These are phyloP conservation scores for Blastobotrys persicus DNA, from an alignment of 1,139 yeast species.

Conservation along the genomic window DNA sequence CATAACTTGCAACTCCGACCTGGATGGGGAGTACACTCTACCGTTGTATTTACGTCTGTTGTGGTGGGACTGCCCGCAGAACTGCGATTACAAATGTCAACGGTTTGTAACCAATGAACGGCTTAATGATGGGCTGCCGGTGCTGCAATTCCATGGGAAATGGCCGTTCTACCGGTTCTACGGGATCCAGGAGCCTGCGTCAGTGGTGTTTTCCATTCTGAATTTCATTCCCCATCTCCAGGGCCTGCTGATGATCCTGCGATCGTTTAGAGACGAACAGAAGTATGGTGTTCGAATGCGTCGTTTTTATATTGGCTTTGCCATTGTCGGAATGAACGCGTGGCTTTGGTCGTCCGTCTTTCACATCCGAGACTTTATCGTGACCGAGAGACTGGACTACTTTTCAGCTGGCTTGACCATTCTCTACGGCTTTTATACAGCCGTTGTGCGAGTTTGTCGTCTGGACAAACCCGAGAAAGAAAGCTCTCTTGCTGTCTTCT, in stretches of 20 bases:
- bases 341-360: constrained; percentile 86
- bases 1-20: constrained; percentile 35
- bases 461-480: constrained; percentile 46
- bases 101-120: constrained; percentile 62
- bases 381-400: constrained; percentile 86
- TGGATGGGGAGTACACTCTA: constrained; percentile 40
- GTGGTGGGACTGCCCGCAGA: constrained; percentile 74
- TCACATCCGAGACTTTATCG: constrained; percentile 75
- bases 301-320: constrained; percentile 45
- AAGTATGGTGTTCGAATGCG: constrained; percentile 33
- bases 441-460: constrained; percentile 56
- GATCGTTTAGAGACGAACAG: constrained; percentile 25
- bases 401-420: constrained; percentile 92
- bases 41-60: constrained; percentile 48
- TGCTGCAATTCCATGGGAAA: constrained; percentile 90
- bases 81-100: constrained; percentile 94
- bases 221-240: constrained; percentile 72
- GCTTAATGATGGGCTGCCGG: constrained; percentile 45
- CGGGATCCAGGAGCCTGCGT: constrained; percentile 81
- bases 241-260: constrained; percentile 49
- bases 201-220: constrained; percentile 76
- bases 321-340: constrained; percentile 73
- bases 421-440: constrained; percentile 69
- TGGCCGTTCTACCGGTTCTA: constrained; percentile 84
- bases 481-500: constrained; percentile 38